Percentiles rank a stretch among this genome's conserved stretches.
Evolutionary conservation across 1,284 basidiomycete genomes (phyloP).

Genomic region (Trametes pubescens): DNA sequence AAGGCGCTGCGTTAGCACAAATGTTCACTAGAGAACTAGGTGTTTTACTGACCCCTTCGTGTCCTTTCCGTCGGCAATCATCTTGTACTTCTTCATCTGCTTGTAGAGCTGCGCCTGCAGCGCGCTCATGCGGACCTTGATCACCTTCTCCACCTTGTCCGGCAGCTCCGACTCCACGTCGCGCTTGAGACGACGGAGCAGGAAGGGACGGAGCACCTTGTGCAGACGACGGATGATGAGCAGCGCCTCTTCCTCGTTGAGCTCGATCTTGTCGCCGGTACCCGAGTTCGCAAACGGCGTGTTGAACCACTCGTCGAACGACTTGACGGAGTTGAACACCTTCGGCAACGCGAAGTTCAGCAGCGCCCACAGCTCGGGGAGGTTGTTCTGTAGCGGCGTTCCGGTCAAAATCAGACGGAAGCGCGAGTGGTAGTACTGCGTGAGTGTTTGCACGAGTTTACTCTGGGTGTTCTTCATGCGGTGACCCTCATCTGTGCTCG

Average conservation of each 20-base stretch:
- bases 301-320: constrained; percentile 99
- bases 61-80: constrained; percentile 91
- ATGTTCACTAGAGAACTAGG: constrained; percentile 6
- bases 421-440: constrained; percentile 91
- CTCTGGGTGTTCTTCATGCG: constrained; percentile 99
- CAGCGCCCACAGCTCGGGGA: constrained; percentile 97
- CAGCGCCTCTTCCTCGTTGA: constrained; percentile 99
- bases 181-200: constrained; percentile 96
- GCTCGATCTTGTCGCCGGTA: constrained; percentile 95
- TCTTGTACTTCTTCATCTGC: constrained; percentile 97
- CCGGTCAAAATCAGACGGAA: constrained; percentile 98
- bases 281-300: constrained; percentile 99
- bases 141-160: constrained; percentile 99
- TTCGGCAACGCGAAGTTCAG: constrained; percentile 99
- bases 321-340: constrained; percentile 99
- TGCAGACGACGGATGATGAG: constrained; percentile 98
- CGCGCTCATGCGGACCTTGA: constrained; percentile 97
- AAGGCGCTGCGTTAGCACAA: constrained; percentile 15
- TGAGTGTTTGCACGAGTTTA: constrained; percentile 93
- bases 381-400: constrained; percentile 98
- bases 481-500: constrained; percentile 89
- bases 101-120: constrained; percentile 96
- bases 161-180: constrained; percentile 98
- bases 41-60: constrained; percentile 65
- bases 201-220: constrained; percentile 97